Base-by-base conservation (phyloP, 2,329 filamentous ascomycete species). In the Dendryphion nanum region DNA sequence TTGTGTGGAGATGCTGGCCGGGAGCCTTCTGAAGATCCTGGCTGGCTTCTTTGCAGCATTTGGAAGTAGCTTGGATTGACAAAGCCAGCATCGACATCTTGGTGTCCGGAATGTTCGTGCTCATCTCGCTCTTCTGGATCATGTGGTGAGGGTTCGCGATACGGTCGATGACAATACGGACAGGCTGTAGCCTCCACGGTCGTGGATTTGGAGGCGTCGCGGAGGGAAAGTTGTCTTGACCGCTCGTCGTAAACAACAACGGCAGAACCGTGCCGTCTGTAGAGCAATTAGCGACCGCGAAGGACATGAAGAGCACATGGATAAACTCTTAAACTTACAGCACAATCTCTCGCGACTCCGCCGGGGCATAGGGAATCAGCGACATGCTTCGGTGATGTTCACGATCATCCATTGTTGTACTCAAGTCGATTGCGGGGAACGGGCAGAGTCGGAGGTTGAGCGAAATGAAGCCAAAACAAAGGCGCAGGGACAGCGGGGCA, bases 41-140 rank as follows among this genome's bases (percentile, higher is more conserved):
- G 75, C 35, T 71, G 68, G 50, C 76, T 82, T 35, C 76, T 69
- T 30, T 80, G 85, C 28, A 98, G 82, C 85, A 97, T 90, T 56
- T 88, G 88, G 67, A 98, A 98, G 72, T 98, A 98, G 35, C 89
- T 82, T 2, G 90, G 90, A 56, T 90, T 85, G 52, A 96, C 86
- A 61, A 90, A 97, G 40, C 83, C 78, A 33, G 85, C 77, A 24
- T 71, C 65, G 37, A 63, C 55, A 57, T 63, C 47, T 52, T 60
- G 50, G 43, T 56, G 42, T 32, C 48, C 47, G 50, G 63, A 37
- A 45, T 65, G 55, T 26, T 62, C 61, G 33, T 61, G 55, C n/a
- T 53, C 55, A 13, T 58, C 53, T 28, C 42, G 48, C 15, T 62
- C 59, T 33, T 66, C 57, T 16, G 57, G 48, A 2, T 55, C 55